phyloP scores from a whole-genome alignment of 1,284 basidiomycete species.

The Cutaneotrichosporon sp. region DNA sequence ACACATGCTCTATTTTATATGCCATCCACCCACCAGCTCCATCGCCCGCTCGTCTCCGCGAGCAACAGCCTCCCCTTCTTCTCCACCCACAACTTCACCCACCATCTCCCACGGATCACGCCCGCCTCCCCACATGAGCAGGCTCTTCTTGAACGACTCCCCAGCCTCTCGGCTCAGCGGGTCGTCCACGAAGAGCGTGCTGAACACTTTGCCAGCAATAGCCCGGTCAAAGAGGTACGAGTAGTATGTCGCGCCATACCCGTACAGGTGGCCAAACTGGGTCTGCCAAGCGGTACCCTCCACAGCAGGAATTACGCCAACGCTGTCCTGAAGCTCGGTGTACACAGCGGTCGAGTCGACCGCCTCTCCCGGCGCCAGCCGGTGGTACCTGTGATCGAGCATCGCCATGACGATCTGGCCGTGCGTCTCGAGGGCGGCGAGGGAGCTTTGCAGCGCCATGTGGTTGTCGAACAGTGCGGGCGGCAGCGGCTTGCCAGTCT shows the following conservation, averaged over 20 bases:
- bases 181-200: slow-evolving; percentile 61
- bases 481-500: slow-evolving; percentile 64
- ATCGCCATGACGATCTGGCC: slow-evolving; percentile 85
- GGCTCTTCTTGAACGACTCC: slow-evolving; percentile 70
- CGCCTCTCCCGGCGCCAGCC: slow-evolving; percentile 50
- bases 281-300: slow-evolving; percentile 85
- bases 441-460: slow-evolving; percentile 46
- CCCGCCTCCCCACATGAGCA: slow-evolving; percentile 79
- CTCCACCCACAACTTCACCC: slow-evolving; percentile 59
- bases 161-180: slow-evolving; percentile 64
- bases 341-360: slow-evolving; percentile 71
- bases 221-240: slow-evolving; percentile 94
- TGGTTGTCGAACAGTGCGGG: slow-evolving; percentile 54
- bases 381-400: slow-evolving; percentile 88
- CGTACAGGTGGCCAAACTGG: slow-evolving; percentile 90
- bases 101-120: slow-evolving; percentile 94
- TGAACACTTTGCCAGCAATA: slow-evolving; percentile 87
- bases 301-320: slow-evolving; percentile 75
- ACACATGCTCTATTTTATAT: slow-evolving; percentile 27
- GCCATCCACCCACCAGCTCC: slow-evolving; percentile 81
- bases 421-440: slow-evolving; percentile 68
- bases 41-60: slow-evolving; percentile 75
- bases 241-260: slow-evolving; percentile 96
- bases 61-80: slow-evolving; percentile 34
- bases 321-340: slow-evolving; percentile 60